A percentile compares a stretch with the other conserved stretches of the same genome.
phyloP scores from a whole-genome alignment of 1,284 basidiomycete species.

The Moesziomyces sp. region DNA sequence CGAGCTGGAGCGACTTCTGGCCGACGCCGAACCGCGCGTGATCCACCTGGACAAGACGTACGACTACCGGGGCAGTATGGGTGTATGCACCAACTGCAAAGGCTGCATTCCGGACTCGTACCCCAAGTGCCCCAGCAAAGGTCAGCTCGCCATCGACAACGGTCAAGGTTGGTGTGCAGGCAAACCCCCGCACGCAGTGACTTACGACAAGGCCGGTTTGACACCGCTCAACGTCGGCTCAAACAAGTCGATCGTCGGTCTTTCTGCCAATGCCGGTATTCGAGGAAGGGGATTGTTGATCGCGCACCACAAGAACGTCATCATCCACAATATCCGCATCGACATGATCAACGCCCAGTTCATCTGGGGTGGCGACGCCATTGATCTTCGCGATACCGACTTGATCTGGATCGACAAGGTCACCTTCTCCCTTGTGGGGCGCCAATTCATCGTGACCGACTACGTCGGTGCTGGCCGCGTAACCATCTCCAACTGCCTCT shows the following conservation, averaged over 20 bases:
- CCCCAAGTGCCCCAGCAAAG: constrained; percentile 64
- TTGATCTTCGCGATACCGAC: constrained; percentile 39
- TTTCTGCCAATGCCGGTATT: constrained; percentile 62
- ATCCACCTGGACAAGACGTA: constrained; percentile 67
- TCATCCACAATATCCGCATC: constrained; percentile 67
- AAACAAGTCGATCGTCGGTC: constrained; percentile 35
- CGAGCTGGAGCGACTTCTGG: constrained; percentile 66
- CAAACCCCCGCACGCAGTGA: constrained; percentile 16
- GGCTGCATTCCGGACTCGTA: constrained; percentile 45
- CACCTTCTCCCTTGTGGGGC: constrained; percentile 51
- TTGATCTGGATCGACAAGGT: constrained; percentile 56
- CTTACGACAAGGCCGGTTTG: constrained; percentile 55
- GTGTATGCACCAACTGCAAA: constrained; percentile 58
- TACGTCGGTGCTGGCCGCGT: constrained; percentile 16
- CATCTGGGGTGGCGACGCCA: constrained; percentile 60
- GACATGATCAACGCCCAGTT: constrained; percentile 35
- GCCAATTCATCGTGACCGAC: constrained; percentile 45
- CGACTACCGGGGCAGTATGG: constrained; percentile 64
- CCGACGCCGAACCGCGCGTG: constrained; percentile 63
- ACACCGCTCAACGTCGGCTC: constrained; percentile 11
- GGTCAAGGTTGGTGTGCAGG: constrained; percentile 66
- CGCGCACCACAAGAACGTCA: constrained; percentile 60
- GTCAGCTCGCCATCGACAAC: constrained; percentile 66
- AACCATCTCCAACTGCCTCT: constrained; percentile 38
- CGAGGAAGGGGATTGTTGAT: constrained; percentile 55